A percentile compares a stretch with the other conserved stretches of the same genome.
These are phyloP conservation scores for Cercophora sp. DNA, from an alignment of 495 filamentous ascomycete genomes.

Conservation along the genomic window DNA sequence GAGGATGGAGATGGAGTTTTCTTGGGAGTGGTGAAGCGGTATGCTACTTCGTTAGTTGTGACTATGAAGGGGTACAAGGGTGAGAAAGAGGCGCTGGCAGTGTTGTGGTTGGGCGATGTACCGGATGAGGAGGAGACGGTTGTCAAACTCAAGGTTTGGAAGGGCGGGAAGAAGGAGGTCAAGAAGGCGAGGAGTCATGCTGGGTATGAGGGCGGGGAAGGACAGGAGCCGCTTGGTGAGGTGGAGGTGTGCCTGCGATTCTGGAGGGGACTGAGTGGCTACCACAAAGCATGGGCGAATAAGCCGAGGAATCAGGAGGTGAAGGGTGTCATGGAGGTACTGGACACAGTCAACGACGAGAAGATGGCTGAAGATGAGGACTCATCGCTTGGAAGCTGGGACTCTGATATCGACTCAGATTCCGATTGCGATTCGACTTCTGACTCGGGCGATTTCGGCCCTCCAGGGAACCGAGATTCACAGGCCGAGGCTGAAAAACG, in stretches of 20 bases:
- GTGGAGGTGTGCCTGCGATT: slow-evolving; percentile 52
- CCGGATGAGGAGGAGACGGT: slow-evolving; percentile 58
- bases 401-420: slow-evolving; percentile 10
- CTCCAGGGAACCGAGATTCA: neutral
- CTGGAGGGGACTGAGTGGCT: slow-evolving; percentile 55
- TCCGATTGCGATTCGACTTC: slow-evolving; percentile 21
- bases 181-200: slow-evolving; percentile 37
- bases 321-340: slow-evolving; percentile 57
- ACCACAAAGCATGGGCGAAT: slow-evolving; percentile 48
- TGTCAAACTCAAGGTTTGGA: slow-evolving; percentile 54
- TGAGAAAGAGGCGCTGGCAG: slow-evolving; percentile 53
- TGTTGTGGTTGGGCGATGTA: slow-evolving; percentile 64
- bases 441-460: slow-evolving; percentile 22
- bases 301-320: slow-evolving; percentile 46
- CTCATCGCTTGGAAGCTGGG: neutral
- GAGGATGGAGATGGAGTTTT: slow-evolving; percentile 39
- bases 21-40: slow-evolving; percentile 59
- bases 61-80: slow-evolving; percentile 54
- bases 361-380: slow-evolving; percentile 33
- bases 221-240: slow-evolving; percentile 50
- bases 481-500: slow-evolving; percentile 21
- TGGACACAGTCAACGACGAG: slow-evolving; percentile 56
- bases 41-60: slow-evolving; percentile 54
- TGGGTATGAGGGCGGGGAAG: slow-evolving; percentile 36
- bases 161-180: slow-evolving; percentile 44